Evolutionary conservation across 768 basidiomycete genomes (phyloP), one percentile per base, ranked within the genome.

Genomic region (Pleurotus giganteus): DNA sequence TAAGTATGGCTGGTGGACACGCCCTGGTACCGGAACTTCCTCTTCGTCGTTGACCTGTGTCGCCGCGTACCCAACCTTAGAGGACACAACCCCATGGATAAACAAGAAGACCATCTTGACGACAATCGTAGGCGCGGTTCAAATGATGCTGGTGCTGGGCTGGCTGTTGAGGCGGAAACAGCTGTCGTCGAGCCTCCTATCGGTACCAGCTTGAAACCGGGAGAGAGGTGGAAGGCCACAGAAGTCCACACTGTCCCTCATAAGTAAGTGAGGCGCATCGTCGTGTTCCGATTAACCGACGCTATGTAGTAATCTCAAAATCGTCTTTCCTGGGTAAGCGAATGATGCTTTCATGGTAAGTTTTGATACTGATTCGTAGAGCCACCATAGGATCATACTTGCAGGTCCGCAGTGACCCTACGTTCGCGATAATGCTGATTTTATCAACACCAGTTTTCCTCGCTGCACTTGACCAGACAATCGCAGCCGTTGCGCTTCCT

Each of bases 401-500:
- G 39, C 39, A 21, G 19, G 39, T 41, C 6, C 6, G 39, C n/a
- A 7, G 19, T 6, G 6, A n/a, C 39, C 19, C 39, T 21, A n/a
- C 39, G 17, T 41, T 41, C 5, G 6, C 39, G 39, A 6, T 41
- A 17, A 17, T 13, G 12, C 8, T n/a, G 39, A 6, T 15, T 41
- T 5, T 15, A n/a, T n/a, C 5, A 21, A 5, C 6, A 5, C 6
- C 17, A 41, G 39, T 41, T 5, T 41, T 41, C n/a, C 19, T 41
- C 5, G 39, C 39, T 17, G 39, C 39, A 41, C 12, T 44, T 19
- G 21, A 24, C 21, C 26, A 85, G 83, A 84, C 82, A 13, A 84
- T 86, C 56, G 82, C 88, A 9, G 81, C 86, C 8, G 89, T 87
- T 6, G 87, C 88, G n/a, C 69, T 90, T 29, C 88, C 88, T 1